A percentile compares a stretch with the other conserved stretches of the same genome.
Conservation (phyloP, 75 land plant genomes). For the Picea glauca region DNA sequence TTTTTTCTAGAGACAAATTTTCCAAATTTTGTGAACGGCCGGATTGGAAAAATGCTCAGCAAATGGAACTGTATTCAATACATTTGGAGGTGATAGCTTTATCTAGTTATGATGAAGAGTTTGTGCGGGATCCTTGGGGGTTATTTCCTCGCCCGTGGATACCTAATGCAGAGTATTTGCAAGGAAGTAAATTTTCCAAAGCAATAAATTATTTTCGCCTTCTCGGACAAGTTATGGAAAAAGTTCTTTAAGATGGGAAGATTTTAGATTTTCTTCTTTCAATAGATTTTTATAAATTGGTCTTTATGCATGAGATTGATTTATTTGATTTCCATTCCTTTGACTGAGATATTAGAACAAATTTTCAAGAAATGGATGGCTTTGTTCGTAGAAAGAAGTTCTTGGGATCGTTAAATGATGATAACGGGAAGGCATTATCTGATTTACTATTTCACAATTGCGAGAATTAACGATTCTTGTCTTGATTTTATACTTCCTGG, state of each 20-base stretch:
- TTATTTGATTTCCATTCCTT: constrained; percentile 69
- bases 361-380: constrained; percentile 59
- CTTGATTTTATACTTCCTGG: constrained; percentile 88
- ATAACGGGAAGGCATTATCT: neutral
- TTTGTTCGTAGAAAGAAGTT: constrained; percentile 35
- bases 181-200: constrained; percentile 33
- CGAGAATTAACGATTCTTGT: constrained; percentile 66
- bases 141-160: constrained; percentile 86
- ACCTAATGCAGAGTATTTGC: constrained; percentile 4
- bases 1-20: too few species aligned
- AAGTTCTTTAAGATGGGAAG: constrained; percentile 81
- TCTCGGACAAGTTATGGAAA: constrained; percentile 70
- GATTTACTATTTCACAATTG: constrained; percentile 28
- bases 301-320: constrained; percentile 67
- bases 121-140: constrained; percentile 37
- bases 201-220: constrained; percentile 53
- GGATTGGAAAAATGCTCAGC: too few species aligned
- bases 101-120: too few species aligned
- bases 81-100: too few species aligned
- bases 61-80: too few species aligned
- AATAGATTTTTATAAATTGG: constrained; percentile 68
- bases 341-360: constrained; percentile 67
- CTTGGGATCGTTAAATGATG: constrained; percentile 14
- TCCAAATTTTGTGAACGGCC: too few species aligned
- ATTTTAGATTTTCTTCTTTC: constrained; percentile 75